Evolutionary conservation across 1,284 basidiomycete genomes (phyloP), one percentile per base, ranked within the genome.

Genomic region (Taiwanofungus camphoratus): DNA sequence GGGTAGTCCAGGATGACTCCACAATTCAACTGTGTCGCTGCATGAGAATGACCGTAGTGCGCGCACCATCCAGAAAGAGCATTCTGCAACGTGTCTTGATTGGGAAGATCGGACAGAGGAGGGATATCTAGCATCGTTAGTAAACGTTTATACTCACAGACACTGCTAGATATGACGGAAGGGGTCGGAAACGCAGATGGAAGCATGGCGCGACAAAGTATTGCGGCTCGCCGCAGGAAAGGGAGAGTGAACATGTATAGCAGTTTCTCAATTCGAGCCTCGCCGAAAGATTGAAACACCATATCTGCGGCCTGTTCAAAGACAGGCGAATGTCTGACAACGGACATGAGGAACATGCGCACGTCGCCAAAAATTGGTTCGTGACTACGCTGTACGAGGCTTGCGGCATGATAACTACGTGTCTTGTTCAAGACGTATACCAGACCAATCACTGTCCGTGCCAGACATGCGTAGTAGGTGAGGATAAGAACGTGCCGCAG

Each of bases 231-330:
- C 27, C 94, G 84, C n/a, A 98, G 75, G 73, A 97, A 97, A 1
- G 93, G 93, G 5, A 99, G 70, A 0, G 92, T 94, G 65, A 94
- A 92, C 1, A 82, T 75, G 60, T 95, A 94, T 36, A 98, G 67
- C 39, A 95, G 67, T 64, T 88, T 92, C 58, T 93, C 88, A 41
- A 98, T 82, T 20, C 82, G 71, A 2, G 80, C 80, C 54, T 89
- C 82, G 41, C 87, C 87, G 55, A 87, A 88, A 5, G 79, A 76
- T 39, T 85, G 80, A 38, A 89, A 82, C 3, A 82, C 81, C 35
- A 85, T 64, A 24, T 82, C 86, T 3, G 86, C 83, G 0, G 80
- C 84, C 54, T 87, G 85, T 50, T 90, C 86, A 52, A 90, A 83
- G 23, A 86, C 73, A 1, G 82, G 85, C 1, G 80, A 87, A 56